Evolutionary conservation across 257 asterid species (phyloP).

Genomic region (Schizonepeta tenuifolia): DNA sequence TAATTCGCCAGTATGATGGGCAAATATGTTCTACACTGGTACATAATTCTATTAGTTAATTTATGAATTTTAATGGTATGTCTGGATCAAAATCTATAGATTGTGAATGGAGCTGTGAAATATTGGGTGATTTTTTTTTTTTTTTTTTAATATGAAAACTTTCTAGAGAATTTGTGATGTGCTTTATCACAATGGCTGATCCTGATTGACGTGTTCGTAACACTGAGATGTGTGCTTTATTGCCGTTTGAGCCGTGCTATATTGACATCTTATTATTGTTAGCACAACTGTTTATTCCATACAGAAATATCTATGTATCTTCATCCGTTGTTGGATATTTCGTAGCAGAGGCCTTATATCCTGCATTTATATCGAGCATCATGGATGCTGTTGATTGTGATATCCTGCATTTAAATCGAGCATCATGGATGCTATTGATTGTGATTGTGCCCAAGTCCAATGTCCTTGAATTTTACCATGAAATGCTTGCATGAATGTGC

Average conservation of each 20-base stretch:
- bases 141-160: not conserved
- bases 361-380: conserved; percentile 13
- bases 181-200: not conserved
- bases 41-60: not conserved
- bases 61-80: conserved; percentile 6
- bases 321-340: not conserved
- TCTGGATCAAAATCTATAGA: not conserved
- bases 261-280: not conserved
- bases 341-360: not conserved
- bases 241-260: conserved; percentile 11
- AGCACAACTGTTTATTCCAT: not conserved
- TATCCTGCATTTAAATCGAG: conserved; percentile 7
- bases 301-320: not conserved
- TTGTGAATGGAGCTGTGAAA: not conserved
- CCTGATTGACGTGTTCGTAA: too few relatives aligned
- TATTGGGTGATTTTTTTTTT: not conserved
- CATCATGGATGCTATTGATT: conserved; percentile 3
- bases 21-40: not conserved
- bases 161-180: conserved; percentile 12
- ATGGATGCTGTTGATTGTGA: not conserved
- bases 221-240: too few relatives aligned
- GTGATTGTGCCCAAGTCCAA: conserved; percentile 1
- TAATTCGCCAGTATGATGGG: not conserved
- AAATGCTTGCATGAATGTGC: conserved; percentile 4
- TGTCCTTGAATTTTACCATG: not conserved